Evolutionary conservation across 2,329 filamentous ascomycete genomes (phyloP), one percentile per base, ranked within the genome.

Genomic region (Alternaria gansuensis): DNA sequence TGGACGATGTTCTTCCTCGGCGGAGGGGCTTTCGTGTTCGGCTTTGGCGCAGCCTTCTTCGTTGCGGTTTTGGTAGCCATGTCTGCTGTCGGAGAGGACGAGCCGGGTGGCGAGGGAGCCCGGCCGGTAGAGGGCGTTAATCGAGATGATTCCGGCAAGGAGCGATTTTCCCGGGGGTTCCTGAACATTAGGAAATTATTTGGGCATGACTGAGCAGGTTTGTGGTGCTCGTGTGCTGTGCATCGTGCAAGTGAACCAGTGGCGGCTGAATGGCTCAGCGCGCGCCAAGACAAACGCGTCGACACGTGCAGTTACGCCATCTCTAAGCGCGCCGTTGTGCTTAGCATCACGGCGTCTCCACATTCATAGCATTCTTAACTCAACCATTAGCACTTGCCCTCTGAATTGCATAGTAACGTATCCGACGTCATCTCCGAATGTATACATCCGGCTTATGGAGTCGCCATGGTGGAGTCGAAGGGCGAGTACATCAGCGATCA

Each of bases 71-170:
- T 71, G 28, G 69, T 59, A 10, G 71, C 54, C 70, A 71, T 72
- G 59, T 39, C 62, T 37, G 61, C 55, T 39, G 37, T 44, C 39
- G 33, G 61, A 31, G 66, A 56, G 26, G 59, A 56, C 29, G 64
- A 62, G 73, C 54, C 65, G 55, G 81, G 80, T 76, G 84, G 84
- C 70, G 83, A 85, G 40, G 84, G 84, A 29, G 82, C 74, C 57
- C 84, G 80, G 43, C 84, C 84, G 56, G 78, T 80, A 0, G 82
- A 84, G 5, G 82, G 82, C 41, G 76, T 68, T 26, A 79, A 43
- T 61, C 73, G 72, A 17, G 71, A 71, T 44, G 73, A 67, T 26
- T 73, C 68, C n/a, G 75, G 62, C 29, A 74, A 68, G 39, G 69
- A 58, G 31, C 68, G 69, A 59, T 82, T 81, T 58, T 84, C 80